Evolutionary conservation across 129 eudicot species (phyloP).

Genomic region (Chrysanthemum lavandulifolium): DNA sequence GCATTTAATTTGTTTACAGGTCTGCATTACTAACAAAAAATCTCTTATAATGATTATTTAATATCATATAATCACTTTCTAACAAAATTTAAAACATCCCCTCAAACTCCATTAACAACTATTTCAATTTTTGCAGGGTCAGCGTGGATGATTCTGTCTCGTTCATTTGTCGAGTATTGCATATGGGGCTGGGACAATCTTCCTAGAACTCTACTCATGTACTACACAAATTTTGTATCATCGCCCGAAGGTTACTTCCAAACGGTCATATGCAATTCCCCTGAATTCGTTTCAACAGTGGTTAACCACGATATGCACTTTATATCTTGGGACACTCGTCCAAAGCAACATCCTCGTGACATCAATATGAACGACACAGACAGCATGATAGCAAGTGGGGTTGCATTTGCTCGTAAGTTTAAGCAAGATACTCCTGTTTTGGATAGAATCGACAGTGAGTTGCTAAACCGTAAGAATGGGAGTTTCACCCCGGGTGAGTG

Average conservation of each 20-base stretch:
- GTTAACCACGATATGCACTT: conserved; percentile 79
- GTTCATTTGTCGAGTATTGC: conserved; percentile 60
- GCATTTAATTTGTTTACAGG: conserved; percentile 81
- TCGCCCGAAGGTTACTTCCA: conserved; percentile 87
- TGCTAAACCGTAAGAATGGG: conserved; percentile 48
- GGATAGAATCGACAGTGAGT: conserved; percentile 54
- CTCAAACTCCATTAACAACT: neutral
- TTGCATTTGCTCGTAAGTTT: conserved; percentile 77
- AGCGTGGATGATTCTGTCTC: conserved; percentile 79
- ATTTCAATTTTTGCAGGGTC: conserved; percentile 48
- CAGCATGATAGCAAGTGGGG: conserved; percentile 58
- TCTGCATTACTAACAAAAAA: conserved; percentile 7
- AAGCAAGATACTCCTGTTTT: conserved; percentile 44
- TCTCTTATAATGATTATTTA: neutral
- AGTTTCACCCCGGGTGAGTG: conserved; percentile 78
- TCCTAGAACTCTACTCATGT: conserved; percentile 73
- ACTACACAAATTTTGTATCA: conserved; percentile 70
- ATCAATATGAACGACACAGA: conserved; percentile 54
- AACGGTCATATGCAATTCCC: conserved; percentile 69
- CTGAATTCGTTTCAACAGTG: conserved; percentile 49
- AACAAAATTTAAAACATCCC: neutral
- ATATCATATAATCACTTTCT: neutral
- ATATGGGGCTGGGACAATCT: conserved; percentile 92
- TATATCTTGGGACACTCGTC: conserved; percentile 72
- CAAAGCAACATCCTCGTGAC: conserved; percentile 66